Base-by-base conservation (phyloP, 768 basidiomycete species). In the Rhizopogon rudus region DNA sequence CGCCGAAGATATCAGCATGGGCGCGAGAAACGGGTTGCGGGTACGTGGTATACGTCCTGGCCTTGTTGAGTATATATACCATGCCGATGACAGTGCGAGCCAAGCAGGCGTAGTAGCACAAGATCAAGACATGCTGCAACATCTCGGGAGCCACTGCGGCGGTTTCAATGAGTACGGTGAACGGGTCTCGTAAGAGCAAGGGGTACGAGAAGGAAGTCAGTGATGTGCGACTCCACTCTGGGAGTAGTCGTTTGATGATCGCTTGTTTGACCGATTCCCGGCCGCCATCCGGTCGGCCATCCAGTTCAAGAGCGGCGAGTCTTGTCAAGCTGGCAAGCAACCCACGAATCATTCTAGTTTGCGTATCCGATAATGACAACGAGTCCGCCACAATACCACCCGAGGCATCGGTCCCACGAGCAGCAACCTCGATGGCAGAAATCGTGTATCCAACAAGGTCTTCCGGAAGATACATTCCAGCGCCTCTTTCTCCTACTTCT, bases 391-490 rank as follows among this genome's bases (percentile, higher is more conserved):
- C 73, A 58, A 80, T 76, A 37, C 73, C 77, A 9, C 71, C 73
- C 4, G 73, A 68, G 1, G 71, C 61, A 10, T 79, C 79, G 17
- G 78, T 68, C 3, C 93, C 93, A 25, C 97, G 80, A 56, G 87
- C 83, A 0, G 88, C 80, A 14, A 90, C 81, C 71, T 98, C 97
- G 52, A 93, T 79, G 6, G 83, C 76, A 2, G 87, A 76, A 39
- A 98, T 79, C 3, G 95, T 95, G 68, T 96, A 98, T 3, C 88
- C 90, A 39, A 96, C 75, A 14, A 98, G 73, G 60, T 98, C 93
- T 60, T 96, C 91, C 0, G 97, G 93, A 1, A 99, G 76, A 65
- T 97, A 98, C 45, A 95, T 81, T 5, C 93, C 92, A 0, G 82
- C 81, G 1, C 93, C 93, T 25, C 91, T 80, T 57, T 92, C 89